A percentile compares a stretch with the other conserved stretches of the same genome.
Conservation (phyloP, 164 flowering plant genomes). For the Brasenia schreberi region DNA sequence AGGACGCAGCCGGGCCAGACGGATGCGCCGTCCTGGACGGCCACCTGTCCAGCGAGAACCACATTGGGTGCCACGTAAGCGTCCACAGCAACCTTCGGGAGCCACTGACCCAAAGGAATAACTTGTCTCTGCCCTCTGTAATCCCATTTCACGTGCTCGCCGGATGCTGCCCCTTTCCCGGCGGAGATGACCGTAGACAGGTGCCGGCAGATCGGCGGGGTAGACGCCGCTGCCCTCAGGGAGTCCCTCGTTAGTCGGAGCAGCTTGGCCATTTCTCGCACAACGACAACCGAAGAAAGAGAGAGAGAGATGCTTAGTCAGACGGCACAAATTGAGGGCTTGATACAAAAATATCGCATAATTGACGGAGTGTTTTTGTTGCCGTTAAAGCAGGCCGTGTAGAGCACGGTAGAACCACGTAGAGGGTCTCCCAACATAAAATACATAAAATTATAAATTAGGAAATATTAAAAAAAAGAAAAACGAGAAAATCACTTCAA, state of each 20-base stretch:
- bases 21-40: slow-evolving; percentile 79
- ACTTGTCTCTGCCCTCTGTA: slow-evolving; percentile 83
- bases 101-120: slow-evolving; percentile 93
- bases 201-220: not conserved
- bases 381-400: too few species aligned
- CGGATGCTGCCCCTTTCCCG: slow-evolving; percentile 9
- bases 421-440: too few species aligned
- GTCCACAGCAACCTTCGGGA: slow-evolving; percentile 88
- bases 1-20: slow-evolving; percentile 90
- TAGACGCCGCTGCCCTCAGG: slow-evolving; percentile 6
- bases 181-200: slow-evolving; percentile 3
- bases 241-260: slow-evolving; percentile 26
- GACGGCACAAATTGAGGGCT: too few species aligned
- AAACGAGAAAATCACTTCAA: too few species aligned
- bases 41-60: slow-evolving; percentile 91
- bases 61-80: slow-evolving; percentile 98
- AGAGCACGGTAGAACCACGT: too few species aligned
- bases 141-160: slow-evolving; percentile 91
- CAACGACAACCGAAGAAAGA: too few species aligned
- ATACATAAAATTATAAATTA: too few species aligned
- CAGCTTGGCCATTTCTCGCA: slow-evolving; percentile 32
- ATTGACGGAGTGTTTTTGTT: too few species aligned
- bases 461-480: too few species aligned
- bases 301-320: too few species aligned
- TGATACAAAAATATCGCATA: too few species aligned